These are phyloP conservation scores for Suzukiozyma palmioleophila DNA, from an alignment of 1,139 yeast genomes.

Conservation along the genomic window DNA sequence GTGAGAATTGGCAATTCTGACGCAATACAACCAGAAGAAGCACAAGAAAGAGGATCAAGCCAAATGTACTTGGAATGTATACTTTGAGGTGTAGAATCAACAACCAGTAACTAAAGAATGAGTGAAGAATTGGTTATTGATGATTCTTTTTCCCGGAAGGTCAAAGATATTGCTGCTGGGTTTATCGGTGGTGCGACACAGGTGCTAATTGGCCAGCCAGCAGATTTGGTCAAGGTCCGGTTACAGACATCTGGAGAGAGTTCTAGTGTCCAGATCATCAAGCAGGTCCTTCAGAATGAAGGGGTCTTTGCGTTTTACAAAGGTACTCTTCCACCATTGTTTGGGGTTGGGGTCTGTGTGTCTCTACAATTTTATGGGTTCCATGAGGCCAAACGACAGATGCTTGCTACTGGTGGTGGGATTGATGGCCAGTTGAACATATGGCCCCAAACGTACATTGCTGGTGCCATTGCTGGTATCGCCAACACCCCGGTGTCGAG, in stretches of 20 bases:
- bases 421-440: constrained; percentile 36
- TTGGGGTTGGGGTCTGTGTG: constrained; percentile 71
- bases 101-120: not conserved
- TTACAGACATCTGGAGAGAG: constrained; percentile 48
- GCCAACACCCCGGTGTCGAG: constrained; percentile 69
- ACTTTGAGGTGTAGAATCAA: no score
- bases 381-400: constrained; percentile 68
- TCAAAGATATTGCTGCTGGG: constrained; percentile 55
- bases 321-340: constrained; percentile 42
- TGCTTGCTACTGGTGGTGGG: constrained; percentile 25
- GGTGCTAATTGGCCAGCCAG: constrained; percentile 72
- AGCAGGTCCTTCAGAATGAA: constrained; percentile 53
- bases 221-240: constrained; percentile 64
- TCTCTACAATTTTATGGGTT: constrained; percentile 74
- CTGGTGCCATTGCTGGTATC: constrained; percentile 78
- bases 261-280: constrained; percentile 46
- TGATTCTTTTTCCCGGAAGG: constrained; percentile 49
- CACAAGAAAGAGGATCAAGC: no score
- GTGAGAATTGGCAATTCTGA: constrained; percentile 7
- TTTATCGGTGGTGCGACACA: constrained; percentile 59
- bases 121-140: constrained; percentile 27
- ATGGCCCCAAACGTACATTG: constrained; percentile 60
- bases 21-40: not conserved
- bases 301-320: constrained; percentile 61
- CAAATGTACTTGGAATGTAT: not conserved